Percentiles rank a stretch among this genome's conserved stretches.
Evolutionary conservation across 2,329 filamentous ascomycete species (phyloP).

Genomic region (Fusarium siculi): DNA sequence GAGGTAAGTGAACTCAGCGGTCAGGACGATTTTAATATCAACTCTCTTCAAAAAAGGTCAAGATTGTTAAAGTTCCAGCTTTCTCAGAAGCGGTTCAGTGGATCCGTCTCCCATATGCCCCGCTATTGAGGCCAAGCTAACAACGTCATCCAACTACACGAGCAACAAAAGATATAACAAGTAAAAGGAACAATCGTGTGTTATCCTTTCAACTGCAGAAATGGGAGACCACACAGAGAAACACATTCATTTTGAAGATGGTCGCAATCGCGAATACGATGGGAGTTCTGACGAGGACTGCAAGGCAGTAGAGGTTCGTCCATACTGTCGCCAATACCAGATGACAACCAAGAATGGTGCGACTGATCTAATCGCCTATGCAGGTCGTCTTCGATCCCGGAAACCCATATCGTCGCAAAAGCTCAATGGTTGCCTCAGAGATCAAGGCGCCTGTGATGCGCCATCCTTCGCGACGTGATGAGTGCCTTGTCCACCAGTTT

Average conservation of each 20-base stretch:
- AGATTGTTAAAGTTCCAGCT: neutral
- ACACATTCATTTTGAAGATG: conserved; percentile 48
- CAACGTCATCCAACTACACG: conserved; percentile 30
- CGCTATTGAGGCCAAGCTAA: conserved; percentile 18
- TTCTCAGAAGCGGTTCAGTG: conserved; percentile 5
- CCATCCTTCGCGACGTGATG: conserved; percentile 53
- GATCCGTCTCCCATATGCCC: conserved; percentile 24
- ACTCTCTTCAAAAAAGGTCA: neutral
- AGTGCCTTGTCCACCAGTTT: conserved; percentile 74
- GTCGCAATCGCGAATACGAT: conserved; percentile 51
- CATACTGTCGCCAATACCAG: neutral
- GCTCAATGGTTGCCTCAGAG: conserved; percentile 68
- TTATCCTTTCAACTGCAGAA: neutral
- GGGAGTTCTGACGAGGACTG: conserved; percentile 62
- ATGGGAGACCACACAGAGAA: conserved; percentile 37
- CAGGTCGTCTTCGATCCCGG: conserved; percentile 71
- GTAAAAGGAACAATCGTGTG: neutral
- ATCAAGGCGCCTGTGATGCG: conserved; percentile 48
- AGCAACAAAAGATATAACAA: conserved; percentile 13
- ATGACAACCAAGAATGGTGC: neutral
- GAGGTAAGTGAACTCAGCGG: neutral
- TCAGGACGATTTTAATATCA: neutral
- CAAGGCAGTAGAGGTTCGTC: conserved; percentile 61
- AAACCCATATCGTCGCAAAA: conserved; percentile 72
- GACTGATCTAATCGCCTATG: conserved; percentile 6